Percentiles rank a stretch among this genome's conserved stretches.
These are phyloP conservation scores for Wickerhamomyces pijperi DNA, from an alignment of 805 yeast genomes.

Conservation along the genomic window DNA sequence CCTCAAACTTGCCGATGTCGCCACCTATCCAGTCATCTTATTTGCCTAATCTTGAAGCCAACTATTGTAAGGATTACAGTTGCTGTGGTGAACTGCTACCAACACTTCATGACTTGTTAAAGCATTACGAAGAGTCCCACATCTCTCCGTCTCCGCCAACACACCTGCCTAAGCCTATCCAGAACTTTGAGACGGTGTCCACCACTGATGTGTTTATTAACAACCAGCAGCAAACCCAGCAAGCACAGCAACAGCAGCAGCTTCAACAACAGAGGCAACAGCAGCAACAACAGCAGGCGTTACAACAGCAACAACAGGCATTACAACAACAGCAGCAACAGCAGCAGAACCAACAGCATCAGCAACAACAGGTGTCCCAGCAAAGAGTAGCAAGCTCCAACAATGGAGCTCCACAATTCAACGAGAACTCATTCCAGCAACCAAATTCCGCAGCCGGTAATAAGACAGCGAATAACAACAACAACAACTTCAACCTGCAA, in stretches of 20 bases:
- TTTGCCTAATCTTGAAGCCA: conserved; percentile 87
- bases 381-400: too few relatives aligned
- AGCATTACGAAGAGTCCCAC: conserved; percentile 96
- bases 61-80: conserved; percentile 91
- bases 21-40: conserved; percentile 67
- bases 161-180: conserved; percentile 36
- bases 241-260: conserved; percentile 12
- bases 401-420: background rate
- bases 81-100: conserved; percentile 93
- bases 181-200: conserved; percentile 77
- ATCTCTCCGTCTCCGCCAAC: conserved; percentile 51
- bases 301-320: conserved; percentile 8
- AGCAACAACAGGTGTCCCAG: conserved; percentile 11
- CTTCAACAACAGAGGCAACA: conserved; percentile 15
- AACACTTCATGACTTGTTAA: conserved; percentile 81
- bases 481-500: background rate
- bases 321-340: conserved; percentile 9
- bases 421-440: conserved; percentile 6
- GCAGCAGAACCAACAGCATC: conserved; percentile 7
- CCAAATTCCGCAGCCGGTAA: too few relatives aligned
- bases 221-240: conserved; percentile 14
- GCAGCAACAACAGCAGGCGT: conserved; percentile 13
- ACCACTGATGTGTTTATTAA: conserved; percentile 84
- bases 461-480: too few relatives aligned
- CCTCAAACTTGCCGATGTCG: conserved; percentile 23